Conservation (phyloP, 106 monocot genomes). For the Gastrodia elata region DNA sequence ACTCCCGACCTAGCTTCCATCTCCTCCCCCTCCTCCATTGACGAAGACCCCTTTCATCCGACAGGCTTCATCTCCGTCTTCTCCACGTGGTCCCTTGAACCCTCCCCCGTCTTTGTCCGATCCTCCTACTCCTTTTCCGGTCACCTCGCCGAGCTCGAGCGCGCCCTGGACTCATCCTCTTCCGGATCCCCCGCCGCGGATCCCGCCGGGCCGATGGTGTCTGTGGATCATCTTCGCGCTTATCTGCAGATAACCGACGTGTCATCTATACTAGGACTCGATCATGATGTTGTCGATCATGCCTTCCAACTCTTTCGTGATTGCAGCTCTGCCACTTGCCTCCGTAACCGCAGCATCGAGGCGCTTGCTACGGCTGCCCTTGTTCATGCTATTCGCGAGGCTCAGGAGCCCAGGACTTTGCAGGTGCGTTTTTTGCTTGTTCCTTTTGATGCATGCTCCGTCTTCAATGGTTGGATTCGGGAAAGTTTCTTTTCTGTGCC, state of each 20-base stretch:
- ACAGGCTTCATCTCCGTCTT: conserved; percentile 88
- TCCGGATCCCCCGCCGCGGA: conserved; percentile 9
- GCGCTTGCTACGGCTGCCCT: conserved; percentile 96
- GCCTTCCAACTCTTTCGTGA: conserved; percentile 88
- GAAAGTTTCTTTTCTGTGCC: neutral
- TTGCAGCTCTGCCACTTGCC: conserved; percentile 79
- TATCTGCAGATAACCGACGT: conserved; percentile 94
- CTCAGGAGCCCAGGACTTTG: conserved; percentile 89
- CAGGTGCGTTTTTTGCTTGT: conserved; percentile 41
- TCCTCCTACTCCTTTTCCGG: conserved; percentile 74
- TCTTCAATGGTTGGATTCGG: neutral
- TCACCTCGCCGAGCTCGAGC: conserved; percentile 93
- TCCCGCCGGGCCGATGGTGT: conserved; percentile 48
- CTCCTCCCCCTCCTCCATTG: neutral
- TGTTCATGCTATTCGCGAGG: conserved; percentile 95
- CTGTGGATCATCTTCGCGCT: conserved; percentile 75
- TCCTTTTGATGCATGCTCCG: neutral
- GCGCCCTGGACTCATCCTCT: conserved; percentile 38
- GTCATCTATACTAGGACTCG: conserved; percentile 69
- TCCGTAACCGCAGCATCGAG: conserved; percentile 89
- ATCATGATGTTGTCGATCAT: conserved; percentile 80
- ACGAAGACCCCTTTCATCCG: conserved; percentile 70
- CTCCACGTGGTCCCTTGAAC: conserved; percentile 86
- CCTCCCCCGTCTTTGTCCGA: conserved; percentile 45
- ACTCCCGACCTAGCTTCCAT: conserved; percentile 48